Evolutionary conservation across 208 protist species (phyloP).

Genomic region (Naegleria gruberi): DNA sequence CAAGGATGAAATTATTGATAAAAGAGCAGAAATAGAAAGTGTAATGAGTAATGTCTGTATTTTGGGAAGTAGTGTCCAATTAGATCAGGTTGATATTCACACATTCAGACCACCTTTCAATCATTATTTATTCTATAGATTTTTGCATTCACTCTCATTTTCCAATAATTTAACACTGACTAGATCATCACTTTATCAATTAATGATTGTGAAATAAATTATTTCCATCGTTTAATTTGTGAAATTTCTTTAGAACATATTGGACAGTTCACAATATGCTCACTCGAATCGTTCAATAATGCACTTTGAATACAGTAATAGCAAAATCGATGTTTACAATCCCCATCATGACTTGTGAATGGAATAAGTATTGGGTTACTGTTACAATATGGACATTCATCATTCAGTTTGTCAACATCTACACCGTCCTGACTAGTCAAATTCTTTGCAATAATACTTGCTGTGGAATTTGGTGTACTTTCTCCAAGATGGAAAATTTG

Average conservation of each 20-base stretch:
- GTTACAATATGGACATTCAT: not conserved
- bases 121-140: not conserved
- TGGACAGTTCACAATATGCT: not conserved
- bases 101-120: not conserved
- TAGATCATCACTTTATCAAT: not conserved
- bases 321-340: not conserved
- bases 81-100: not conserved
- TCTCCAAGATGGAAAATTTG: no score
- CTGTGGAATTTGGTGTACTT: not conserved
- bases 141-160: not conserved
- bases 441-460: not conserved
- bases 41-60: not conserved
- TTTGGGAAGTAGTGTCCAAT: not conserved
- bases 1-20: not conserved
- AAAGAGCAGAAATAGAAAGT: not conserved
- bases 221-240: not conserved
- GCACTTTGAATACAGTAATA: slow-evolving; percentile 1
- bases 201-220: not conserved
- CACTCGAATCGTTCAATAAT: slow-evolving; percentile 3
- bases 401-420: not conserved
- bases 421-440: not conserved
- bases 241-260: not conserved
- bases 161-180: not conserved
- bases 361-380: not conserved
- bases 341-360: not conserved